phyloP scores from a whole-genome alignment of 352 stramenopile species.

The Globisporangium alternatum region DNA sequence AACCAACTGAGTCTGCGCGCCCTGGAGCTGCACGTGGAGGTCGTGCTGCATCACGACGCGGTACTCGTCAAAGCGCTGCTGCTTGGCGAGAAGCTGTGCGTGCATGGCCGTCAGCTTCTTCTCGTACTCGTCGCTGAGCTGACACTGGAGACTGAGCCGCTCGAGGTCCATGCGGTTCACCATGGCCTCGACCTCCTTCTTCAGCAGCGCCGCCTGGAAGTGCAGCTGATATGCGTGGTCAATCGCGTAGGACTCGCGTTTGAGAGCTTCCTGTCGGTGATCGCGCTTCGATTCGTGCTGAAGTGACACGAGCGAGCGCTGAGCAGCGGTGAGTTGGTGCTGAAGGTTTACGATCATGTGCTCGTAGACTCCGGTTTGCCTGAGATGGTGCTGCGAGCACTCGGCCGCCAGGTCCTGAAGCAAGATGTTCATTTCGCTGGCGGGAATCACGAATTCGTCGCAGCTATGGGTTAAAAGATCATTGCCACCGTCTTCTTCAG shows the following conservation, averaged over 20 bases:
- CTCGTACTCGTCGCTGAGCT: slow-evolving; percentile 56
- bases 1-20: slow-evolving; percentile 48
- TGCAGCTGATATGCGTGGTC: slow-evolving; percentile 43
- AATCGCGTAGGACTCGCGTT: slow-evolving; percentile 39
- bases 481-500: background rate
- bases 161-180: slow-evolving; percentile 35
- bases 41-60: slow-evolving; percentile 58
- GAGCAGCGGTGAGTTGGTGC: background rate
- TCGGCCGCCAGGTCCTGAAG: slow-evolving; percentile 14
- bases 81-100: slow-evolving; percentile 43
- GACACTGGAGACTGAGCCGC: slow-evolving; percentile 34
- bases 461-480: too few species aligned
- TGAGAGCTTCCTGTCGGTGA: slow-evolving; percentile 29
- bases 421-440: slow-evolving; percentile 17
- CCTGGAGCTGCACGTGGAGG: slow-evolving; percentile 51
- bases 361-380: slow-evolving; percentile 1
- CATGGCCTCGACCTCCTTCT: slow-evolving; percentile 26
- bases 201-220: slow-evolving; percentile 35
- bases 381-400: slow-evolving; percentile 1
- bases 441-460: slow-evolving; percentile 21
- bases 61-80: slow-evolving; percentile 68
- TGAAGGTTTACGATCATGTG: background rate
- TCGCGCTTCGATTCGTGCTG: background rate
- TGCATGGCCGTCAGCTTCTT: slow-evolving; percentile 52
- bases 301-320: background rate